Evolutionary conservation across 192 early-diverging fungal species (phyloP).

Genomic region (Rhizoclosmatium globosum): DNA sequence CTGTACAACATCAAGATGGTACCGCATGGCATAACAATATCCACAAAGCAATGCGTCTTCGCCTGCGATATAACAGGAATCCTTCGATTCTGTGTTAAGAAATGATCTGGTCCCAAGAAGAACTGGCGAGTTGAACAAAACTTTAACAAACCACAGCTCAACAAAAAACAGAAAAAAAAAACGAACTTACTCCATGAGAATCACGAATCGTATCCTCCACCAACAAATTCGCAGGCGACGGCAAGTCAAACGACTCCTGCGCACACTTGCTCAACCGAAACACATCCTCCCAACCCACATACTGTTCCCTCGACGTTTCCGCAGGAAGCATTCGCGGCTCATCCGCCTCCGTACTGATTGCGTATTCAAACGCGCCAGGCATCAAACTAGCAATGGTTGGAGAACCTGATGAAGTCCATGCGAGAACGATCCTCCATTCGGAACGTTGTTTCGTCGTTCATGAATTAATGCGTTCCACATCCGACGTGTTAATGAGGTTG

Average conservation of each 20-base stretch:
- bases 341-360: conserved; percentile 1
- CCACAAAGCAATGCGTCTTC: conserved; percentile 25
- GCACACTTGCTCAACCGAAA: conserved; percentile 9
- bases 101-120: conserved; percentile 15
- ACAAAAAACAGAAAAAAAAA: background rate
- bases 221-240: conserved; percentile 5
- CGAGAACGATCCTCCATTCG: background rate
- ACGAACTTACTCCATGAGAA: conserved; percentile 1
- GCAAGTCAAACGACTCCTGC: background rate
- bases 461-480: background rate
- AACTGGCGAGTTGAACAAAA: background rate
- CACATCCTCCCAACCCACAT: conserved; percentile 3
- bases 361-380: background rate
- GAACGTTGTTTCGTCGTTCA: background rate
- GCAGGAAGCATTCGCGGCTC: conserved; percentile 25
- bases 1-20: background rate
- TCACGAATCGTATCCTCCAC: background rate
- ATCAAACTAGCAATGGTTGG: background rate
- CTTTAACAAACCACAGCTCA: background rate
- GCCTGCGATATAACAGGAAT: conserved; percentile 17
- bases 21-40: conserved; percentile 20
- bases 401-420: background rate
- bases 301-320: background rate
- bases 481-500: background rate
- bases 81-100: background rate